Evolutionary conservation across 1,139 yeast genomes (phyloP).

Genomic region (Kurtzmaniella quercitrusa): DNA sequence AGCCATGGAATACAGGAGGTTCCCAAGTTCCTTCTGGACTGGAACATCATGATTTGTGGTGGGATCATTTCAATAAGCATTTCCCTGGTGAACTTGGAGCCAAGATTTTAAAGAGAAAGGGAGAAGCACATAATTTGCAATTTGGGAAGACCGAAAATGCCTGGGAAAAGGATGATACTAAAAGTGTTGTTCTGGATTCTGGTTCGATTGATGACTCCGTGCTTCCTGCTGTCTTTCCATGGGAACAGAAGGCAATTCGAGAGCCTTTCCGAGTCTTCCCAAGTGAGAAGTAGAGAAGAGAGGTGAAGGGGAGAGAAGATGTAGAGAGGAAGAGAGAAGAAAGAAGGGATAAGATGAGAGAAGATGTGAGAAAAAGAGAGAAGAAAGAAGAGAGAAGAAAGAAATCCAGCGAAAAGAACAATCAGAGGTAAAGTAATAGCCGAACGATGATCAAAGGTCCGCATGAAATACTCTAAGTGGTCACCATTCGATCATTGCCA

Average conservation of each 20-base stretch:
- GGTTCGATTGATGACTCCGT: constrained; percentile 10
- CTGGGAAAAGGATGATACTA: constrained; percentile 20
- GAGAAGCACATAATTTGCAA: constrained; percentile 34
- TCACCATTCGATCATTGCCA: too few relatives aligned
- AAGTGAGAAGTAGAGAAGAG: background rate
- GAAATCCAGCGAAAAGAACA: too few relatives aligned
- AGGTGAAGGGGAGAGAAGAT: background rate
- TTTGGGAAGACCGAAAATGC: constrained; percentile 25
- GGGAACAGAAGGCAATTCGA: constrained; percentile 30
- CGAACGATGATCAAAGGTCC: too few relatives aligned
- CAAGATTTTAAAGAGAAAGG: constrained; percentile 18
- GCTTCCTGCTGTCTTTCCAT: constrained; percentile 38
- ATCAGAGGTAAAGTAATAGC: too few relatives aligned
- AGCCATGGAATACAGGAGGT: constrained; percentile 24
- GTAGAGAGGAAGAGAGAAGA: too few relatives aligned
- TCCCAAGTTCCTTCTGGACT: constrained; percentile 11
- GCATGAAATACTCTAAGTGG: too few relatives aligned
- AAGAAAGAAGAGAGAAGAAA: too few relatives aligned
- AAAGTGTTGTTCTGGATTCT: constrained; percentile 5
- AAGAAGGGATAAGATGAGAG: too few relatives aligned
- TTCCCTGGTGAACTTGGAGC: constrained; percentile 15
- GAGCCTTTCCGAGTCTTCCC: constrained; percentile 19
- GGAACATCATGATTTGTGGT: constrained; percentile 31
- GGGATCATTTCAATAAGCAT: constrained; percentile 28
- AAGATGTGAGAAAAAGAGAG: too few relatives aligned